Evolutionary conservation across 495 filamentous ascomycete species (phyloP), one percentile per base, ranked within the genome.

Genomic region (Penicillium atrosanguineum): DNA sequence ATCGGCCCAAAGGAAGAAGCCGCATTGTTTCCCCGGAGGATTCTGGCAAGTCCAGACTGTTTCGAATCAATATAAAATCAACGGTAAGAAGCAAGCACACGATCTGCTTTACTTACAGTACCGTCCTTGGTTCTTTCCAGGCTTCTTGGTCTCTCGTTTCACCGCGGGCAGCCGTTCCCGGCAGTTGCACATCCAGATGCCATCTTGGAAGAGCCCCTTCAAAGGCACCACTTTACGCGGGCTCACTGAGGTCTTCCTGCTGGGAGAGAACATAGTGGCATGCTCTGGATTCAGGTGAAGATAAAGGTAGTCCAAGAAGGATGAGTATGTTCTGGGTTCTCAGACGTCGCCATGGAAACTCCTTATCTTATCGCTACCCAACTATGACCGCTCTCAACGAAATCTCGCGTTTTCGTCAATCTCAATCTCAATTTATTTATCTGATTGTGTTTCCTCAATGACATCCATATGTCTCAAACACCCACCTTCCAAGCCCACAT

Each of bases 1-100:
- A 25, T 83, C 79, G 25, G 77, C 74, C 82, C 84, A 91, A 3
- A 90, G 69, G 63, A 90, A 92, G 75, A 91, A 91, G 15, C 74
- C 71, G 67, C 88, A 92, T 36, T 73, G 70, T 39, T 74, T 59
- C 1, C 69, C 59, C 26, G 75, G 70, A 7, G 70, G 62, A 54
- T 80, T 78, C 50, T 80, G 80, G 63, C 88, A 91, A 7, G 75
- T 83, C 61, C 86, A 90, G 66, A 91, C 79, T 82, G 8, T 11
- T 11, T 31, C 0, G 23, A 20, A 39, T 26, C 9, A 28, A 14
- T 38, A 34, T 34, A 4, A 9, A 12, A 14, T 11, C 12, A 34
- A 2, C 23, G 2, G 5, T 5, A 14, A 8, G 12, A 34, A 34
- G 8, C 31, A 14, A 12, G 31, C 11, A 1, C 12, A 14, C 1